phyloP scores from a whole-genome alignment of 1,284 basidiomycete species.

The Ustilago curta region DNA sequence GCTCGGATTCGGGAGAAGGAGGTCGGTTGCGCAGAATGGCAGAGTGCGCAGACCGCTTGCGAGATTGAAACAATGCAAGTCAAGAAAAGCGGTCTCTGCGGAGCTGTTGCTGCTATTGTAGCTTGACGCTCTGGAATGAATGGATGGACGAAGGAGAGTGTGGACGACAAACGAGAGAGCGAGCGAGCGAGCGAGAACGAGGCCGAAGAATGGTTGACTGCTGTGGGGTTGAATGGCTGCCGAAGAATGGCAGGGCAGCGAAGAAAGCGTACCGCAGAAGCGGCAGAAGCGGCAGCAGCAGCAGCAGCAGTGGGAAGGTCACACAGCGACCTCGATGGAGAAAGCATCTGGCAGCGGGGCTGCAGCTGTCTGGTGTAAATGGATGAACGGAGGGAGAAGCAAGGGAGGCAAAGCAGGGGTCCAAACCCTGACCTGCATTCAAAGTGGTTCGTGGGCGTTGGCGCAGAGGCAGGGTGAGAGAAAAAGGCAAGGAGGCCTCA shows the following conservation, averaged over 20 bases:
- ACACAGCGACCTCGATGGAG: too few species aligned
- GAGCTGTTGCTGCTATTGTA: too few species aligned
- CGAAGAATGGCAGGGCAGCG: neutral
- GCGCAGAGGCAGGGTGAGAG: neutral
- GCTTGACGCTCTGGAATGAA: too few species aligned
- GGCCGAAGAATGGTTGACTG: neutral
- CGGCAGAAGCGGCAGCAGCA: neutral
- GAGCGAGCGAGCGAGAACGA: too few species aligned
- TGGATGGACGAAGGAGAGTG: too few species aligned
- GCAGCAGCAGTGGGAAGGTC: neutral
- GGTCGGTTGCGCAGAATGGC: neutral
- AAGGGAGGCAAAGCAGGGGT: conserved; percentile 4
- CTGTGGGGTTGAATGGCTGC: neutral
- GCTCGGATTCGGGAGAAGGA: neutral
- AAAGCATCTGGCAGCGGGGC: too few species aligned
- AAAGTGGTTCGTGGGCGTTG: neutral
- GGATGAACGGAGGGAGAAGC: neutral
- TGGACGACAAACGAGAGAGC: too few species aligned
- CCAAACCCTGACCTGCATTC: neutral
- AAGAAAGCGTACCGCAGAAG: neutral
- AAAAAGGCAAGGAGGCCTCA: conserved; percentile 1
- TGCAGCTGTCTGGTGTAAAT: too few species aligned
- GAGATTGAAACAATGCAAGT: neutral
- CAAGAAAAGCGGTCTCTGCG: neutral
- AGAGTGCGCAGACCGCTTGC: conserved; percentile 5